Evolutionary conservation across 1,284 basidiomycete species (phyloP).

Genomic region (Megacollybia platyphylla): DNA sequence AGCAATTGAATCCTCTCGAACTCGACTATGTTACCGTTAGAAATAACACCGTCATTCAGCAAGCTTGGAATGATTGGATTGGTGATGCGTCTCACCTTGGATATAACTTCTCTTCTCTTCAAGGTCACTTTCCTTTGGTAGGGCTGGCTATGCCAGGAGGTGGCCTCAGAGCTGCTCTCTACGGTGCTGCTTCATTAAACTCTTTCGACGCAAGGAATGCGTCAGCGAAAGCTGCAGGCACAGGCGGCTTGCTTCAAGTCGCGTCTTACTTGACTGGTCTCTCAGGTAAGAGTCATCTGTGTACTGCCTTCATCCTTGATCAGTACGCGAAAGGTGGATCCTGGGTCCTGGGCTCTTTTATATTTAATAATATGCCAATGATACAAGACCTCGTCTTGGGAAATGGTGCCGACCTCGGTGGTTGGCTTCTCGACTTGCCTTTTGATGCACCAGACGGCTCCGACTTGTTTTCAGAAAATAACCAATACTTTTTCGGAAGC

Average conservation of each 20-base stretch:
- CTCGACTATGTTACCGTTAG: slow-evolving; percentile 30
- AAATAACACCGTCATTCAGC: slow-evolving; percentile 23
- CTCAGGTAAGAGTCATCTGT: slow-evolving; percentile 29
- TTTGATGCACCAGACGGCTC: slow-evolving; percentile 39
- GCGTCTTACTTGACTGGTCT: slow-evolving; percentile 48
- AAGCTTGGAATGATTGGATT: slow-evolving; percentile 48
- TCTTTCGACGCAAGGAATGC: slow-evolving; percentile 48
- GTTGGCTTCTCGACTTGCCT: slow-evolving; percentile 48
- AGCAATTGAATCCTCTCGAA: slow-evolving; percentile 37
- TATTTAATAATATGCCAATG: slow-evolving; percentile 45
- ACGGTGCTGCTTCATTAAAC: slow-evolving; percentile 42
- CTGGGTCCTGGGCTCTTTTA: slow-evolving; percentile 47
- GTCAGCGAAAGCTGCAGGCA: slow-evolving; percentile 39
- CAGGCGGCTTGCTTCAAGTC: slow-evolving; percentile 56
- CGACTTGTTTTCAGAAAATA: slow-evolving; percentile 28
- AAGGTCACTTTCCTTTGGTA: slow-evolving; percentile 30
- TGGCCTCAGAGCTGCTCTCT: slow-evolving; percentile 46
- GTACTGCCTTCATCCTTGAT: neutral
- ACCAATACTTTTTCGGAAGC: slow-evolving; percentile 48
- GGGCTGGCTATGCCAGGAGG: slow-evolving; percentile 50
- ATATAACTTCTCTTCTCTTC: slow-evolving; percentile 31
- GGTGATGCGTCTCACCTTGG: slow-evolving; percentile 38
- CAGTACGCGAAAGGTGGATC: slow-evolving; percentile 36
- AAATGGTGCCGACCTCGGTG: slow-evolving; percentile 27
- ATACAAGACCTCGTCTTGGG: slow-evolving; percentile 42